Conservation (phyloP, 208 protist genomes). For the Acanthamoeba castellanii region DNA sequence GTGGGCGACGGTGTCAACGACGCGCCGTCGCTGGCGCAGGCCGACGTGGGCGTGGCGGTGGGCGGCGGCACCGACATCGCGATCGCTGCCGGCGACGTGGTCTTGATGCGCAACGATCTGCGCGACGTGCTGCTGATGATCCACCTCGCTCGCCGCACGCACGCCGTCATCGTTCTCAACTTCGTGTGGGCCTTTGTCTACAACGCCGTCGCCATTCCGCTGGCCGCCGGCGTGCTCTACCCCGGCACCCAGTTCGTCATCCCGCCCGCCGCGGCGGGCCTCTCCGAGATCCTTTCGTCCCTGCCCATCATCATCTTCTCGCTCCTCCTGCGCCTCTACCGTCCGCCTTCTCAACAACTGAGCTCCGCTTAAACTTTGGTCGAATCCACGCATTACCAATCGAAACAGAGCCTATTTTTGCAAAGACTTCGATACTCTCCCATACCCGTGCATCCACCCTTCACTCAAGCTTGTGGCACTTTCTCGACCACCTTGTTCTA, state of each 20-base stretch:
- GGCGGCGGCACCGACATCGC: constrained; percentile 92
- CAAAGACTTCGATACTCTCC: too few relatives aligned
- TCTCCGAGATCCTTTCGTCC: constrained; percentile 91
- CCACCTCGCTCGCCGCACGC: constrained; percentile 85
- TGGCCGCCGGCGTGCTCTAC: constrained; percentile 91
- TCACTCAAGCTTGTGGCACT: too few relatives aligned
- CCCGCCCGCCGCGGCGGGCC: constrained; percentile 90
- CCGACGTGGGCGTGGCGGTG: constrained; percentile 93
- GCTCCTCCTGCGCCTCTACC: constrained; percentile 87
- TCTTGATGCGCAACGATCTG: constrained; percentile 88
- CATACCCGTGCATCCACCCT: too few relatives aligned
- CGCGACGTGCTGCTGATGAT: constrained; percentile 88
- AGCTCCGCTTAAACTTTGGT: too few relatives aligned
- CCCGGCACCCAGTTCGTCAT: constrained; percentile 82
- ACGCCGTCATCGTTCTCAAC: constrained; percentile 92
- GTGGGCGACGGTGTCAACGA: constrained; percentile 94
- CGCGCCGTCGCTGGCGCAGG: constrained; percentile 88
- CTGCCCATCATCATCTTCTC: constrained; percentile 92
- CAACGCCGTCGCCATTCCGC: constrained; percentile 91
- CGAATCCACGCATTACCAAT: too few relatives aligned
- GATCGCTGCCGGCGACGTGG: constrained; percentile 91
- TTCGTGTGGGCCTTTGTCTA: constrained; percentile 92
- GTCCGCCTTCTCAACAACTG: not conserved
- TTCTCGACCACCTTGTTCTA: too few relatives aligned
- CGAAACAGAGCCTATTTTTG: too few relatives aligned